Evolutionary conservation across 441 rosid genomes (phyloP).

Genomic region (Jatropha podagrica): DNA sequence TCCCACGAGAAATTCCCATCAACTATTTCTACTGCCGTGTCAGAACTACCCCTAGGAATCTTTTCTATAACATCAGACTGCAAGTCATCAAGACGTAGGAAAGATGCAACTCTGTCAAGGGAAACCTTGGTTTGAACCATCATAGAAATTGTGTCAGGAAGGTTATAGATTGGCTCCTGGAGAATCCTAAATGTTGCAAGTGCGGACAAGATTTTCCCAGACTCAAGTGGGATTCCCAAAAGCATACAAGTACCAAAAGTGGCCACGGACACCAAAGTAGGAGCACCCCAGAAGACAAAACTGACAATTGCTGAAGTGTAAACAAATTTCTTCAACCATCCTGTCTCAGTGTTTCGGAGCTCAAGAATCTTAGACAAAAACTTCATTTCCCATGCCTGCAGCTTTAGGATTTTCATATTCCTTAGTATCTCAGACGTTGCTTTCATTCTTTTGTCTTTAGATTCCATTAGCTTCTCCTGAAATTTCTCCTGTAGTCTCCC

Average conservation of each 20-base stretch:
- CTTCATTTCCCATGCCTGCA: constrained; percentile 79
- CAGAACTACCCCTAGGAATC: constrained; percentile 42
- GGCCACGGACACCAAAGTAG: constrained; percentile 49
- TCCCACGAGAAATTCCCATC: constrained; percentile 64
- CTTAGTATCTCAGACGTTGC: constrained; percentile 52
- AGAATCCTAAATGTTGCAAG: constrained; percentile 71
- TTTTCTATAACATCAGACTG: constrained; percentile 41
- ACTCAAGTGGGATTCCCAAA: constrained; percentile 50
- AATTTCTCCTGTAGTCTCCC: constrained; percentile 44
- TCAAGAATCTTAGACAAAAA: constrained; percentile 50
- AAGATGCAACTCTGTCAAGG: constrained; percentile 58
- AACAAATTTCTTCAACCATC: constrained; percentile 52
- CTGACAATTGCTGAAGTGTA: constrained; percentile 36
- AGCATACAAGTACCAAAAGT: constrained; percentile 57
- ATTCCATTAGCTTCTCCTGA: constrained; percentile 55
- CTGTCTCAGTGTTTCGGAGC: constrained; percentile 42
- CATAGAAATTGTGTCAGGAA: constrained; percentile 59
- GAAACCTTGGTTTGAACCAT: constrained; percentile 61
- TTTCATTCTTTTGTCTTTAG: constrained; percentile 63
- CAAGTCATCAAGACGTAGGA: constrained; percentile 54
- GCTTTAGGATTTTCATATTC: constrained; percentile 67
- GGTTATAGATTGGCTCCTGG: constrained; percentile 49
- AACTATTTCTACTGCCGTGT: constrained; percentile 43
- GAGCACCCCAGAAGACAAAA: constrained; percentile 54
- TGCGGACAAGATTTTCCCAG: constrained; percentile 66